phyloP scores from a whole-genome alignment of 257 asterid species.

The Fraxinus cuspidata region DNA sequence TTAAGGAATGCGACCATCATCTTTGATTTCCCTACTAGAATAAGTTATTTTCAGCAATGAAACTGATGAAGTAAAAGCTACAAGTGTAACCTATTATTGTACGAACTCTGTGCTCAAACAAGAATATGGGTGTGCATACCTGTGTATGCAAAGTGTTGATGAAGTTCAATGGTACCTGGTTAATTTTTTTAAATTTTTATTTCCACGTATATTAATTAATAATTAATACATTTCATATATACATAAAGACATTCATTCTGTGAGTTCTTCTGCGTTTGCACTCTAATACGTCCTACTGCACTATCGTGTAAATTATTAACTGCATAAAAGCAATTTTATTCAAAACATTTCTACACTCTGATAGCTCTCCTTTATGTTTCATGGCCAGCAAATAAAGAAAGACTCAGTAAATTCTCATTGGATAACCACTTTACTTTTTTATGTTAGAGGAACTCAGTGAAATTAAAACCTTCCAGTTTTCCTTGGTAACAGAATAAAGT shows the following conservation, averaged over 20 bases:
- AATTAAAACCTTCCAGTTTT: slow-evolving; percentile 25
- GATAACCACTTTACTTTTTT: slow-evolving; percentile 7
- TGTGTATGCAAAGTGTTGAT: neutral
- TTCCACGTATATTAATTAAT: too few species aligned
- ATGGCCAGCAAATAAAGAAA: neutral
- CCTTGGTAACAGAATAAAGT: slow-evolving; percentile 37
- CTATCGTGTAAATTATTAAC: too few species aligned
- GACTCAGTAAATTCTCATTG: neutral
- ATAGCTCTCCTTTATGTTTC: neutral
- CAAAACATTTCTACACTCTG: neutral
- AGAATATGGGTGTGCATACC: neutral
- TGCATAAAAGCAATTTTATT: too few species aligned
- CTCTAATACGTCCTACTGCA: too few species aligned
- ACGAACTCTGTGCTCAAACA: neutral
- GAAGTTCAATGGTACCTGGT: too few species aligned
- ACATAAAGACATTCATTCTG: neutral
- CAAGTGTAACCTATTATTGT: slow-evolving; percentile 11
- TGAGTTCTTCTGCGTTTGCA: neutral
- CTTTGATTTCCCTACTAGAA: slow-evolving; percentile 6
- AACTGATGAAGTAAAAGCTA: slow-evolving; percentile 12
- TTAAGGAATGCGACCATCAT: neutral
- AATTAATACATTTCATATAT: too few species aligned
- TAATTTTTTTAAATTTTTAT: too few species aligned
- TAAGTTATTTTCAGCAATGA: slow-evolving; percentile 17
- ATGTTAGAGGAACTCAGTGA: neutral